A percentile compares a stretch with the other conserved stretches of the same genome.
Conservation (phyloP, 2,329 filamentous ascomycete genomes). For the Talaromyces sp. region DNA sequence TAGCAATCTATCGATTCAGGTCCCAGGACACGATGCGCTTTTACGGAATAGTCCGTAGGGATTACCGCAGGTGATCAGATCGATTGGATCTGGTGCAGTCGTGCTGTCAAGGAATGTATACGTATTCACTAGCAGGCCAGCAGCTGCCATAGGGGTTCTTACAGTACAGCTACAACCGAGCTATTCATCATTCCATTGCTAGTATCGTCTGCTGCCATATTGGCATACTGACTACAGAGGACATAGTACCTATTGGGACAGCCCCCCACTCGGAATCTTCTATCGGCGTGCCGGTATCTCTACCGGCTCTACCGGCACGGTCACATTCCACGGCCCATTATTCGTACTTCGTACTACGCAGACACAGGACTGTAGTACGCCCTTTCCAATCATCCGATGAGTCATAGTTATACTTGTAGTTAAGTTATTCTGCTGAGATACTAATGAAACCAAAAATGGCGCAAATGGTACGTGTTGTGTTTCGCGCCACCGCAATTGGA, state of each 20-base stretch:
- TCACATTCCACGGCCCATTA: background rate
- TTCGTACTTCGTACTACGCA: background rate
- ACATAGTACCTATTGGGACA: background rate
- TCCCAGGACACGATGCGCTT: background rate
- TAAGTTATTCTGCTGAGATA: background rate
- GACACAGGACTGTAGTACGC: background rate
- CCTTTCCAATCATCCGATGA: background rate
- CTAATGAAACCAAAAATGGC: background rate
- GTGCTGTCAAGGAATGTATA: background rate
- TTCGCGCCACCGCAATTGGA: slow-evolving; percentile 11
- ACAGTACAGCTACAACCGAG: background rate
- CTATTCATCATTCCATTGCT: background rate
- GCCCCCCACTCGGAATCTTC: background rate
- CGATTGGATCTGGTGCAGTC: slow-evolving; percentile 2
- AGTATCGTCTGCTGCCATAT: background rate
- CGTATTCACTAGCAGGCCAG: background rate
- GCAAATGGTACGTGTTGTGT: background rate
- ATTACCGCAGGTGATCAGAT: slow-evolving; percentile 3
- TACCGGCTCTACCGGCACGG: slow-evolving; percentile 3
- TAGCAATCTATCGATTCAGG: slow-evolving; percentile 1
- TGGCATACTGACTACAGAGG: background rate
- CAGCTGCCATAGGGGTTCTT: background rate
- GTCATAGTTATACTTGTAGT: background rate
- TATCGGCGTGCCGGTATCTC: slow-evolving; percentile 6
- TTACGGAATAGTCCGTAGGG: background rate